Conservation (phyloP, 1,139 yeast species). For the Ogataea hybrid region DNA sequence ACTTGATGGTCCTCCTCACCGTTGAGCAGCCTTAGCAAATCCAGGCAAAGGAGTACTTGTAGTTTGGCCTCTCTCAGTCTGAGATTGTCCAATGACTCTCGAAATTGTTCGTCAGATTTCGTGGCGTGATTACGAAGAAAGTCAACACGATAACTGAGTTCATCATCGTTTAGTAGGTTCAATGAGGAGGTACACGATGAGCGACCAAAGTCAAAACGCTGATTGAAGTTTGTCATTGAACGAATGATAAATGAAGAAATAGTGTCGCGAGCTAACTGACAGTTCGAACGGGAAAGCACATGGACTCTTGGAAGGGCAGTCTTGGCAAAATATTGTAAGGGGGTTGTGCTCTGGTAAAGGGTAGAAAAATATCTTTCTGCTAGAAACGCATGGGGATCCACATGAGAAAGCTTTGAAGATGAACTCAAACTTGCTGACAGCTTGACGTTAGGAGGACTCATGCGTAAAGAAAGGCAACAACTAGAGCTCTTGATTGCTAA, state of each 20-base stretch:
- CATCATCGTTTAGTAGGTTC: slow-evolving; percentile 14
- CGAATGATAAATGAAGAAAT: slow-evolving; percentile 21
- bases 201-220: slow-evolving; percentile 14
- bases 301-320: slow-evolving; percentile 30
- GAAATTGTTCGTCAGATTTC: slow-evolving; percentile 5
- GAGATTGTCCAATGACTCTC: no score
- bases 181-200: slow-evolving; percentile 6
- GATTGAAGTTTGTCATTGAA: slow-evolving; percentile 23
- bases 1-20: not conserved
- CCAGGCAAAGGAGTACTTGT: slow-evolving; percentile 29
- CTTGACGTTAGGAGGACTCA: not conserved
- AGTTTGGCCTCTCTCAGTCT: slow-evolving; percentile 29
- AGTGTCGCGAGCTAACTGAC: slow-evolving; percentile 20
- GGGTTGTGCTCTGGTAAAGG: slow-evolving; percentile 23
- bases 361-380: slow-evolving; percentile 26
- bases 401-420: slow-evolving; percentile 9
- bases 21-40: slow-evolving; percentile 25
- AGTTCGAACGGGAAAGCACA: slow-evolving; percentile 24
- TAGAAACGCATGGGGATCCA: slow-evolving; percentile 28
- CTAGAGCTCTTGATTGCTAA: not conserved
- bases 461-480: no score
- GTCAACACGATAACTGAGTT: slow-evolving; percentile 14
- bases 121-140: not conserved
- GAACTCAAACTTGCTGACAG: not conserved
- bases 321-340: slow-evolving; percentile 29